Base-by-base conservation (phyloP, 805 yeast genomes). In the Candida germanica region DNA sequence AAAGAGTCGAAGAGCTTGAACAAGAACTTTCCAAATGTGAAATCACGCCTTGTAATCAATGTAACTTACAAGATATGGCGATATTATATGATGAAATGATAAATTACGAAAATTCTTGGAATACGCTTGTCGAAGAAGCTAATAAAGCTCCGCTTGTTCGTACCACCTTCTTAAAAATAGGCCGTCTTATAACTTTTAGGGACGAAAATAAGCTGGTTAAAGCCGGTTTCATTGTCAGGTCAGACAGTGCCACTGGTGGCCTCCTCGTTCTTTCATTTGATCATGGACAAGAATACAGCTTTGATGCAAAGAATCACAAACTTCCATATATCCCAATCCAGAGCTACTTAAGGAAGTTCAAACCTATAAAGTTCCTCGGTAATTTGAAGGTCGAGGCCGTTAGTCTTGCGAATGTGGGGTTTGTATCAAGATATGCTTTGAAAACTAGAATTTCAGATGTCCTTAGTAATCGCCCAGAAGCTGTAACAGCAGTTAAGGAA, bases 121-220 rank as follows among this genome's bases (percentile, higher is more conserved):
- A 65, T 0, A 56, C 68, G 12, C 62, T 84, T 34, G 65, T 80
- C 28, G 49, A 51, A 5, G 77, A 73, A 31, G 52, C 76, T n/a
- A 58, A 71, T 26, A 64, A 66, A 28, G 63, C 73, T 32, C 68
- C 81, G 1, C 50, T 66, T 2, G 59, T 75, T n/a, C 68, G 75
- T 36, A 66, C 67, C 22, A 58, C 69, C 26, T 40, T 60, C 13
- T 57, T 84, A 34, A 66, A 59, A 36, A 51, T 59, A 1, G 91
- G 89, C 2, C 66, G 83, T 41, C 51, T 83, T 32, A 49, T 85
- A 35, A 67, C 80, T 5, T 87, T 64, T 54, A 69, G 77, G 41
- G 81, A 79, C 50, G 54, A 56, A 4, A 52, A 63, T 5, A 69
- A 59, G 3, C 53, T 57, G 11, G 45, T 71, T 1, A 55, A 64